These are phyloP conservation scores for Backusella parvicylindrica DNA, from an alignment of 192 early-diverging fungal species.

Conservation along the genomic window DNA sequence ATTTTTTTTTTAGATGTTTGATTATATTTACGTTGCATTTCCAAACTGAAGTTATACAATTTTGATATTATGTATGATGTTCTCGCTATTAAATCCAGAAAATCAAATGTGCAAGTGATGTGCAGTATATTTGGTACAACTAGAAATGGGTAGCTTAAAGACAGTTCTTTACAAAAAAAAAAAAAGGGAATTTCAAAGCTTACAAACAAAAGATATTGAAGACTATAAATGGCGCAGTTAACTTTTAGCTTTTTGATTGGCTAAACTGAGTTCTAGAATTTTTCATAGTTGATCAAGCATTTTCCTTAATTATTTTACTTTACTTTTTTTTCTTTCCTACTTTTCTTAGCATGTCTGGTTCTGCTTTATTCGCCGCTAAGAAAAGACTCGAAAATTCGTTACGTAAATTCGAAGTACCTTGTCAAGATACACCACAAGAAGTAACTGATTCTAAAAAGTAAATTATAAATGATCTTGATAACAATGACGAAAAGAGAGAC, in stretches of 20 bases:
- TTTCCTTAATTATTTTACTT: not conserved
- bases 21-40: no score
- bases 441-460: conserved; percentile 2
- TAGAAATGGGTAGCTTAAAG: no score
- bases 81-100: no score
- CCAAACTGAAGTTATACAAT: no score
- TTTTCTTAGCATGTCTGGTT: conserved; percentile 17
- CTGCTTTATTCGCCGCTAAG: conserved; percentile 22
- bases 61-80: no score
- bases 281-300: not conserved
- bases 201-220: no score
- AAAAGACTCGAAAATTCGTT: conserved; percentile 17
- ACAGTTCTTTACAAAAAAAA: no score
- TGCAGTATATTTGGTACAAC: no score
- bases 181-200: no score
- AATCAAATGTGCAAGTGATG: no score
- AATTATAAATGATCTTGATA: not conserved
- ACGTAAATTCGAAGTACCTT: conserved; percentile 11
- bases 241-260: not conserved
- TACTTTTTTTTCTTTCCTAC: not conserved
- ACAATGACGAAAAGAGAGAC: not conserved
- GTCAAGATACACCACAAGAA: not conserved
- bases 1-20: no score
- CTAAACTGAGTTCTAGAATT: not conserved
- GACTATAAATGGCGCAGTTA: no score